Conservation (phyloP, 768 basidiomycete species). For the Chalciporus piperatus region DNA sequence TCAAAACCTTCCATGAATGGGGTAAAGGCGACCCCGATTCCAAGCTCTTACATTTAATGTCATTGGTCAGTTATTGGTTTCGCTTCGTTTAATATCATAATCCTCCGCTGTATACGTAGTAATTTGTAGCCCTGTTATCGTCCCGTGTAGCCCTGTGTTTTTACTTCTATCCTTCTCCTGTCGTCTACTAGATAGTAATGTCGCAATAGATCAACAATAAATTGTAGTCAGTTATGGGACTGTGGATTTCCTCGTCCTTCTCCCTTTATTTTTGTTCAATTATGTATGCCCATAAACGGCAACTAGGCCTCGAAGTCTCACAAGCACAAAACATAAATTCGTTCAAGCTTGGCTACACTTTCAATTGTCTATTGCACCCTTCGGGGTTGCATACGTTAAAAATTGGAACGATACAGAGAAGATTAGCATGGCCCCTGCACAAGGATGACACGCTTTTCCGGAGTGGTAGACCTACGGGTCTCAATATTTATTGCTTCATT, state of each 20-base stretch:
- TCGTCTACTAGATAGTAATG: conserved; percentile 8
- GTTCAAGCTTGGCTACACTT: neutral
- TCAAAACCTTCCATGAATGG: conserved; percentile 2
- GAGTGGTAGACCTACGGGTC: conserved; percentile 68
- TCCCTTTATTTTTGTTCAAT: too few species aligned
- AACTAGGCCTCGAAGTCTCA: too few species aligned
- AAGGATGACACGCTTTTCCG: conserved; percentile 99
- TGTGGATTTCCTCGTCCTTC: too few species aligned
- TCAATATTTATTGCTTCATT: conserved; percentile 37
- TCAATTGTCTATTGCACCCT: conserved; percentile 48
- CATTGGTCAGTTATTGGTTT: conserved; percentile 9
- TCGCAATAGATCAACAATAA: too few species aligned
- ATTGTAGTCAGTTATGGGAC: conserved; percentile 2
- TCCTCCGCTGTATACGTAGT: conserved; percentile 25
- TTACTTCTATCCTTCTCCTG: neutral
- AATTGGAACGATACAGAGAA: conserved; percentile 99
- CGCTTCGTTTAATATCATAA: neutral
- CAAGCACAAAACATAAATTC: neutral
- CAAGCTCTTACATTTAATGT: conserved; percentile 3
- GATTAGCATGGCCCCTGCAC: conserved; percentile 99
- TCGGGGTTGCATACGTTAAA: conserved; percentile 91
- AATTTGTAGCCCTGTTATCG: conserved; percentile 4
- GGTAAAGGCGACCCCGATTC: neutral
- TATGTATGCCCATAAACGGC: too few species aligned
- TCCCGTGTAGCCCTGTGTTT: conserved; percentile 10